Conservation (phyloP, 208 protist species). For the Balamuthia mandrillaris region DNA sequence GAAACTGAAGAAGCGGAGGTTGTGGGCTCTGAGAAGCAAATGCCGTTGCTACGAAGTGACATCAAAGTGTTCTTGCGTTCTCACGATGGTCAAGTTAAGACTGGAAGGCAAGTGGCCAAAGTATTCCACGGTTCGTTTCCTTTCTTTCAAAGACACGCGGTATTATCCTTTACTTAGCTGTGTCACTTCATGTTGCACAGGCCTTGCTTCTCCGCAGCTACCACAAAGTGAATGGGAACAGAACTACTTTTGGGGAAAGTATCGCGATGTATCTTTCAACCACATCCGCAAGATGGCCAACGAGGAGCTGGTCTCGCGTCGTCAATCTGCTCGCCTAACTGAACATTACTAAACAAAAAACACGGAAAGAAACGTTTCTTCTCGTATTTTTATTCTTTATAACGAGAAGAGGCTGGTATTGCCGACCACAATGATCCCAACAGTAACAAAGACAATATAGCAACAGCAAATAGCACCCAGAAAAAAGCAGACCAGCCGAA, state of each 20-base stretch:
- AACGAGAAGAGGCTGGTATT: too few species aligned
- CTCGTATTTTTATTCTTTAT: too few species aligned
- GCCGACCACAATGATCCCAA: too few species aligned
- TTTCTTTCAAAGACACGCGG: too few species aligned
- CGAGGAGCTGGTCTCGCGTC: neutral
- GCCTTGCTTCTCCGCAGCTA: neutral
- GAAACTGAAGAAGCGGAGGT: neutral
- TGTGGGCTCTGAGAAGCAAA: neutral
- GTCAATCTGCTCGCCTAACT: too few species aligned
- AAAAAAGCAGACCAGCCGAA: neutral
- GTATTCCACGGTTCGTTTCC: neutral
- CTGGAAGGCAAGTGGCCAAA: neutral
- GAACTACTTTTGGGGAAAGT: neutral
- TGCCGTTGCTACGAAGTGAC: neutral
- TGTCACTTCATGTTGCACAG: too few species aligned
- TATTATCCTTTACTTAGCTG: too few species aligned
- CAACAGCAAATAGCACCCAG: neutral
- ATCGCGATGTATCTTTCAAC: neutral
- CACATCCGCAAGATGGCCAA: neutral
- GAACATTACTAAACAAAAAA: too few species aligned
- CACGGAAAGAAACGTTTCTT: too few species aligned
- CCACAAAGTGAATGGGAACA: neutral
- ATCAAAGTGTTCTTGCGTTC: neutral
- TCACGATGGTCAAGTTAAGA: neutral
- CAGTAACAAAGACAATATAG: too few species aligned